Evolutionary conservation across 2,329 filamentous ascomycete species (phyloP), one percentile per base, ranked within the genome.

Genomic region (Cadophora sp.): DNA sequence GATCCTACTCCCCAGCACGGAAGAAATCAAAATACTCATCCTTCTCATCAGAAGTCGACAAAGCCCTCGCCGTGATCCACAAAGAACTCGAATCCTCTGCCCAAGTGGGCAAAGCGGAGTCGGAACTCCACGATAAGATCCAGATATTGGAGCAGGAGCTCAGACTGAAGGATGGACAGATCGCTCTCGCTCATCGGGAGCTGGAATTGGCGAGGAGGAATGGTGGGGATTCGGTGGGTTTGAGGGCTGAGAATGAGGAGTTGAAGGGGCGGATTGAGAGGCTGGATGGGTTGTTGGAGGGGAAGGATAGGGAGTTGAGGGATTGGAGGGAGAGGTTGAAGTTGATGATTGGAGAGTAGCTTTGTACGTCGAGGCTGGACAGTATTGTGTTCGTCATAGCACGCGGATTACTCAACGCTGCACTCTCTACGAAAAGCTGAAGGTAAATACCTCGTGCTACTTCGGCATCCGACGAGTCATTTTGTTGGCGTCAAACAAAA

Each of bases 21-120:
- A 73, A 73, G 20, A 67, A 67, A 48, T 72, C 69, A 1, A 72
- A 72, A 55, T 72, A 72, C 45, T 72, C 70, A 18, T 48, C 66
- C 4, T 65, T 71, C 43, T 68, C 70, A 1, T 66, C 66, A 13
- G 66, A 71, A 45, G 66, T 72, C 30, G 72, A 73, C 30, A 72
- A 71, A 63, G 70, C 72, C 8, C 65, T 72, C 20, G 22, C 65
- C 6, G 65, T 72, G 8, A 70, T 73, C 22, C 66, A 71, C 33
- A 68, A 62, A 20, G 68, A 72, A 36, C 64, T 73, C 22, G 72
- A 72, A 48, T 45, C 55, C 7, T 68, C 68, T 1, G 67, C 70
- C 14, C 20, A 64, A 20, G 53, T 61, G 14, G 66, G 66, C 0
- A 69, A 53, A 62, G 66, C 68, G 5, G 67, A 72, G 61, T 39